These are phyloP conservation scores for Ophiostoma pallidulum DNA, from an alignment of 2,329 filamentous ascomycete genomes.

Conservation along the genomic window DNA sequence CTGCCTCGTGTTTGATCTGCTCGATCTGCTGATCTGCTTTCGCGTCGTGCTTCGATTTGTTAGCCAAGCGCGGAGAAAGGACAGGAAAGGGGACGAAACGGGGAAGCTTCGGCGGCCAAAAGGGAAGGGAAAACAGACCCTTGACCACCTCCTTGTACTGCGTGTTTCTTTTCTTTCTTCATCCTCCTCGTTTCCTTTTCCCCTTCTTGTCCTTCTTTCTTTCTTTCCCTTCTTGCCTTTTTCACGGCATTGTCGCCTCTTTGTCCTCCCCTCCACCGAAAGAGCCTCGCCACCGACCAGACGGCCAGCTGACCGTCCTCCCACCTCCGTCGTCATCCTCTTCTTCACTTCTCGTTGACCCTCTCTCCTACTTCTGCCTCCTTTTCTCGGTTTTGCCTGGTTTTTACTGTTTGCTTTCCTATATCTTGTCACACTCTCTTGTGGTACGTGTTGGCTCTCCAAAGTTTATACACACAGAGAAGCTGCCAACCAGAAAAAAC, in stretches of 20 bases:
- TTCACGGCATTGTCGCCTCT: not conserved
- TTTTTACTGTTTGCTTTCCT: not conserved
- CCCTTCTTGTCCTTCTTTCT: not conserved
- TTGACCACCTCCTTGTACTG: not conserved
- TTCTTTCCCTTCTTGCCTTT: not conserved
- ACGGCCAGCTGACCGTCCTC: not conserved
- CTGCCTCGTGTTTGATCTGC: too few species aligned
- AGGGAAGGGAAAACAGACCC: not conserved
- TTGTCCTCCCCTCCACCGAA: not conserved
- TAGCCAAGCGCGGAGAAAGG: not conserved
- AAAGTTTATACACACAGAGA: conserved; percentile 9
- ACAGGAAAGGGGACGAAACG: not conserved
- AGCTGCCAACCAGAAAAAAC: not conserved
- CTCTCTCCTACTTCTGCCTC: not conserved
- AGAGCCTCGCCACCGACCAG: too few species aligned
- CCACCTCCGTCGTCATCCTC: not conserved
- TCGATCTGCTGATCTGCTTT: too few species aligned
- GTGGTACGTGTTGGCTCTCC: conserved; percentile 1
- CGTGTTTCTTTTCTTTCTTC: not conserved
- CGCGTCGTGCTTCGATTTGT: too few species aligned
- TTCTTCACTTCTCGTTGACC: not conserved
- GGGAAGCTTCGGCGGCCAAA: too few species aligned
- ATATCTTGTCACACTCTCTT: not conserved
- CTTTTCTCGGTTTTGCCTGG: too few species aligned
- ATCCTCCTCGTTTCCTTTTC: not conserved